phyloP scores from a whole-genome alignment of 306 rosid genomes.

The Calophaca sinica region DNA sequence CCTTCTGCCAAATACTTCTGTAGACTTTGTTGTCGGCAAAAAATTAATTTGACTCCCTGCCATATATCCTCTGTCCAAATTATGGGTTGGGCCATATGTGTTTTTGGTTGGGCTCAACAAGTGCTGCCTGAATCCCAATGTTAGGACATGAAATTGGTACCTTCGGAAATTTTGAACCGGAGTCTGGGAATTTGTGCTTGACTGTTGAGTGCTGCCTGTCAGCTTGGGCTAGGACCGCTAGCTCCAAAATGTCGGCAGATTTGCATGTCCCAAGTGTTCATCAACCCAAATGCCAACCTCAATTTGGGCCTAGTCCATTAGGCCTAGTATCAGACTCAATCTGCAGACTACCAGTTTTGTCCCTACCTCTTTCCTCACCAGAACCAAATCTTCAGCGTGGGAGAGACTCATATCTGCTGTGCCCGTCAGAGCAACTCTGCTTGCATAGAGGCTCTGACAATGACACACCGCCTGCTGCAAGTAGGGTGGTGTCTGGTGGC shows the following conservation, averaged over 20 bases:
- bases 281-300: neutral
- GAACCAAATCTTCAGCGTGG: too few species aligned
- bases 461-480: too few species aligned
- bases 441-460: too few species aligned
- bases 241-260: neutral
- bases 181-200: neutral
- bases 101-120: neutral
- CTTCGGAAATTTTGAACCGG: neutral
- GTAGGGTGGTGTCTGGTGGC: too few species aligned
- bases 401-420: too few species aligned
- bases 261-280: neutral
- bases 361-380: too few species aligned
- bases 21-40: neutral
- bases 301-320: neutral
- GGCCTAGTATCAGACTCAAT: neutral
- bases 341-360: too few species aligned
- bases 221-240: too few species aligned
- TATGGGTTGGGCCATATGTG: neutral
- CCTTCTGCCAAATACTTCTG: neutral
- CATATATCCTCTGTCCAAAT: neutral
- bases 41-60: neutral
- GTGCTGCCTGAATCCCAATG: neutral
- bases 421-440: too few species aligned
- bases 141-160: neutral
- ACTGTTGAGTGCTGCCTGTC: neutral